Base-by-base conservation (phyloP, 169 alveolate species). In the Cryptosporidium tyzzeri region DNA sequence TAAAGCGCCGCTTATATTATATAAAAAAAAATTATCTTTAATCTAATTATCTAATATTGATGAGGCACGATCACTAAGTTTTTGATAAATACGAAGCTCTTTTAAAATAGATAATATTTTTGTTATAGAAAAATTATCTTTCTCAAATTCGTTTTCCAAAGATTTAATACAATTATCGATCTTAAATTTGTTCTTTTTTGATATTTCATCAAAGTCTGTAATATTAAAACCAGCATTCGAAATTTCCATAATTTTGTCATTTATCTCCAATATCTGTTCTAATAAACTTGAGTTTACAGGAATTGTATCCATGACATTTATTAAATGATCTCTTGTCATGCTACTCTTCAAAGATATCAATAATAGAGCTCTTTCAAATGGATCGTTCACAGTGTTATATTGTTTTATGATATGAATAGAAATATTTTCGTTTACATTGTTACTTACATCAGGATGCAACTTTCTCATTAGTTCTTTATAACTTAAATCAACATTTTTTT, bases 361-460 rank as follows among this genome's bases (percentile, higher is more conserved):
- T 62, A 80, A 50, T 62, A 80, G 16, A 6, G 69, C 89, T 18
- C 89, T 59, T 29, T 80, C 89, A 80, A 80, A 80, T 21, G 89
- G 89, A 39, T 80, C 75, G 5, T 62, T 55, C 14, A 80, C 8
- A 41, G 65, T 26, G 21, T 80, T 80, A 8, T 62, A 80, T 39
- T 33, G 69, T 35, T 33, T 44, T 21, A 44, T 62, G 18, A 80
- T 41, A 26, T 80, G 89, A 41, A 26, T 41, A 23, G 75, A 33
- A 26, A 65, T 21, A 21, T 45, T 58, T 37, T 26, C 48, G 44
- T 62, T 23, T 14, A 23, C 26, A 33, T 10, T 3, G 21, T 41
- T 29, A 10, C 18, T n/a, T 1, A 45, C 39, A 65, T 80, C 89
- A 44, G 89, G 89, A 26, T 80, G 89, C 7, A 67, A 65, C 10